Evolutionary conservation across 768 basidiomycete species (phyloP).

Genomic region (Tricholoma bakamatsutake): DNA sequence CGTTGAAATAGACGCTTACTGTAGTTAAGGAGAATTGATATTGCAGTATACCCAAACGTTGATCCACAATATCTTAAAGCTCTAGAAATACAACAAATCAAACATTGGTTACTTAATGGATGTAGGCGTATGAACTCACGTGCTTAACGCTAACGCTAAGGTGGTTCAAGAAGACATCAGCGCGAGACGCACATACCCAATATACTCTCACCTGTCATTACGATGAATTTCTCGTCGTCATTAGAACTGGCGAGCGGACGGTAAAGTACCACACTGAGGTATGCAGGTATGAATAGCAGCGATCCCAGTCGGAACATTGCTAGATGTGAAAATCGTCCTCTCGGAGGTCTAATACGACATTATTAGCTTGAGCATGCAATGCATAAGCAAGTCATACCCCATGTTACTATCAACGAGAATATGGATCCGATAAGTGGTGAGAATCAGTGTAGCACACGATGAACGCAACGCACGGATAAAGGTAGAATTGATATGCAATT

Average conservation of each 20-base stretch:
- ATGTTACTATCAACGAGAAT: conserved; percentile 43
- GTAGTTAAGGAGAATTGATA: conserved; percentile 84
- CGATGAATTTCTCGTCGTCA: conserved; percentile 66
- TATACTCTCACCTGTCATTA: conserved; percentile 69
- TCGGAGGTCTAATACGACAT: conserved; percentile 53
- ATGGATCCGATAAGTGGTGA: conserved; percentile 1
- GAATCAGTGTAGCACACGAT: not conserved
- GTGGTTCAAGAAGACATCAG: conserved; percentile 9
- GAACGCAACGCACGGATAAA: conserved; percentile 70
- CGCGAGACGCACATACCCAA: conserved; percentile 6
- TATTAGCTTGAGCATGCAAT: conserved; percentile 1
- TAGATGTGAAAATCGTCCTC: conserved; percentile 77
- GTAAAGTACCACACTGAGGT: conserved; percentile 73
- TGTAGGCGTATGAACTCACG: conserved; percentile 43
- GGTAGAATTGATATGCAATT: conserved; percentile 85
- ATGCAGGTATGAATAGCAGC: conserved; percentile 83
- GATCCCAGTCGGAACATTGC: conserved; percentile 90
- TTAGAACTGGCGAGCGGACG: conserved; percentile 65
- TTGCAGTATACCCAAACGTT: conserved; percentile 87
- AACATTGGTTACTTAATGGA: not conserved
- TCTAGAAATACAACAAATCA: conserved; percentile 30
- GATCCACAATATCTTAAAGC: conserved; percentile 84
- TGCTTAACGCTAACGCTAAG: conserved; percentile 70
- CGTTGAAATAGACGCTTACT: conserved; percentile 35
- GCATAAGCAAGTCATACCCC: conserved; percentile 34